Base-by-base conservation (phyloP, 1,139 yeast genomes). In the Geotrichum carabidarum region DNA sequence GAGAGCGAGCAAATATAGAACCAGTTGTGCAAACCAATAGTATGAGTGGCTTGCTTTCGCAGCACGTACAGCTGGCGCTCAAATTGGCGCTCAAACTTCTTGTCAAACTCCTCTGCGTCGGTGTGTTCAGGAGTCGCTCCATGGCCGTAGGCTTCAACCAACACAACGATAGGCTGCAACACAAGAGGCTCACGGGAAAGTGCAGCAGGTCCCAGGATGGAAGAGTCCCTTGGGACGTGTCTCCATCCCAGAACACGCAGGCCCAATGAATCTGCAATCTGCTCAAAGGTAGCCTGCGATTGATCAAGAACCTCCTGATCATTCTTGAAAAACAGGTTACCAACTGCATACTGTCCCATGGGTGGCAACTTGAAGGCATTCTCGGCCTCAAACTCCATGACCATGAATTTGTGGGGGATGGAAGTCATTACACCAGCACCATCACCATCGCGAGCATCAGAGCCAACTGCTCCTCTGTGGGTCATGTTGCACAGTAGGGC, bases 381-480 rank as follows among this genome's bases (percentile, higher is more conserved):
- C 27, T 66, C 69, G 11, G 70, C 66, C 63, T 81, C 80, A 71
- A 91, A 91, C 73, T 91, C 98, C 69, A 93, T 81, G 59, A 73
- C 72, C 75, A 93, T 82, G 70, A 93, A 88, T 62, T 79, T 83
- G 74, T 91, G 96, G 41, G 98, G 97, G 60, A 93, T 83, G 45
- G 95, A 86, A 51, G 94, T 82, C 80, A 91, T 82, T 59, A 91
- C 89, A 70, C 99, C 99, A 44, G 99, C 98, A 73, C 99, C 99
- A 70, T 93, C 99, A 72, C 99, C 99, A 69, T 91, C 97, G 65
- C 90, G 82, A 30, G 98, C 95, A 68, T 90, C 96, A 47, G 95
- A 82, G 37, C 89, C 87, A 60, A 90, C 97, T 47, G 98, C 98
- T 68, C 99, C 98, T 74, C 98, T 82, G 71, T 93, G 99, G 60